These are phyloP conservation scores for Fusarium oxysporum DNA, from an alignment of 2,329 filamentous ascomycete genomes.

Conservation along the genomic window DNA sequence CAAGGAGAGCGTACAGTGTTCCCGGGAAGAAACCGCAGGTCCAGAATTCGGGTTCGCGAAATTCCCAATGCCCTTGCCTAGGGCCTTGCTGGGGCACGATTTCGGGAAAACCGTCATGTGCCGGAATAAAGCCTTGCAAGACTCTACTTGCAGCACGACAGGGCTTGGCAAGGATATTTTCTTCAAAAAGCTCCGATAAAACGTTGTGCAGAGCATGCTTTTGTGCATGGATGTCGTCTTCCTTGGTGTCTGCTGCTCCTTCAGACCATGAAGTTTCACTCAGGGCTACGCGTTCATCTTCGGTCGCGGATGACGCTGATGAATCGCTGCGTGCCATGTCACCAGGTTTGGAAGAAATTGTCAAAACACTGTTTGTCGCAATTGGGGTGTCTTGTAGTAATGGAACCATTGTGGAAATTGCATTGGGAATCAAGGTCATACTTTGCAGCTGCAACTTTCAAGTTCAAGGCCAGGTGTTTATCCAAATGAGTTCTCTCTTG, in stretches of 20 bases:
- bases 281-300: neutral
- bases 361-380: neutral
- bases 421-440: too few species aligned
- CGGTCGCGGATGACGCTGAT: neutral
- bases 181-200: neutral
- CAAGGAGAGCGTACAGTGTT: slow-evolving; percentile 50
- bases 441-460: neutral
- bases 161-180: slow-evolving; percentile 6
- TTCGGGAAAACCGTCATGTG: slow-evolving; percentile 45
- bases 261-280: neutral
- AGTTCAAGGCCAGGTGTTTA: neutral
- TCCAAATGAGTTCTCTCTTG: neutral
- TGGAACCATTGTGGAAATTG: neutral
- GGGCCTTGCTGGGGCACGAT: slow-evolving; percentile 47
- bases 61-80: slow-evolving; percentile 42
- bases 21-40: slow-evolving; percentile 58
- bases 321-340: neutral
- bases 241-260: neutral
- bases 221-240: neutral
- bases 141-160: neutral
- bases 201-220: neutral
- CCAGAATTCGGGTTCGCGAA: slow-evolving; percentile 53
- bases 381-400: neutral
- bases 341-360: neutral
- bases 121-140: neutral